Base-by-base conservation (phyloP, 2,329 filamentous ascomycete species). In the Cladosporium sp. region DNA sequence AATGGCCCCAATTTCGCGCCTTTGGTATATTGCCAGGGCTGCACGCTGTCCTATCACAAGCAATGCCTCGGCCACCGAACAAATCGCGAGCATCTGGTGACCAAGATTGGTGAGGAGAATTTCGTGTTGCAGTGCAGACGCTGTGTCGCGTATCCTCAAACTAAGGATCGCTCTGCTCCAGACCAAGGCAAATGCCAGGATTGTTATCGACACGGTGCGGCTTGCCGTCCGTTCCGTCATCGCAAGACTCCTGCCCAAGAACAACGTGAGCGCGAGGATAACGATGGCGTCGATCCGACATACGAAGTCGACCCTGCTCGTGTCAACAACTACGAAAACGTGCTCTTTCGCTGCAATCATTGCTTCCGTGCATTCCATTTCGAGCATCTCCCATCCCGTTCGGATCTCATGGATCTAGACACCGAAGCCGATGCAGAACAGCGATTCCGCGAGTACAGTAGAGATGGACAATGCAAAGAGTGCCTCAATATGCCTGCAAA, bases 71-170 rank as follows among this genome's bases (percentile, higher is more conserved):
- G 92, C 1, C 75, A 78, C 43, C 82, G 93, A 43, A 80, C 79
- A 45, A 74, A 68, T 11, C 80, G 93, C 54, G 89, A 96, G n/a
- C 93, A 97, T 66, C 73, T 93, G 30, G 89, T 89, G 8, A 97
- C 90, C 19, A 99, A 97, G 66, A 70, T 96, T 47, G 84, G 76
- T 2, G 75, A 85, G 1, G 82, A 85, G 2, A 70, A 85, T 32
- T 97, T 95, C 60, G 84, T 99, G 13, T 73, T 99, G 34, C 93
- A 99, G 65, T 99, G 93, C 70, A 85, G 84, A 57, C 86, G 84
- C 51, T 99, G 93, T 65, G 79, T 97, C 55, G 85, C 85, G 3
- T 64, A 78, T 17, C 78, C 83, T 40, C 73, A 75, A 54, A 83
- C 83, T 63, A 91, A 87, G 61, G 89, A 96, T 56, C 56, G 62